Base-by-base conservation (phyloP, 2,329 filamentous ascomycete genomes). In the Exophiala alcalophila region DNA sequence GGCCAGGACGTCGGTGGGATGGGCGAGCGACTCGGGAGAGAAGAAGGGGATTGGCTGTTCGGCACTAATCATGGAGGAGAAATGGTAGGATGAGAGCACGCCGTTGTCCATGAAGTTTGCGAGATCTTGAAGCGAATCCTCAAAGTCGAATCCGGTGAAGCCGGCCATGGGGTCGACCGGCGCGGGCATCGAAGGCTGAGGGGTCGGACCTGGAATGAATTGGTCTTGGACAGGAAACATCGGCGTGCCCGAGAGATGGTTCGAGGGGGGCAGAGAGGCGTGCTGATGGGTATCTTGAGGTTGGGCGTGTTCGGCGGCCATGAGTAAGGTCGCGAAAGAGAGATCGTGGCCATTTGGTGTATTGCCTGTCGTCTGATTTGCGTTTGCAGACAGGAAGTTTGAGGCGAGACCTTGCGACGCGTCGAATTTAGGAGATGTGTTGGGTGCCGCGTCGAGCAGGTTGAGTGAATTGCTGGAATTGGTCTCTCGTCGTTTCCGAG, bases 11-110 rank as follows among this genome's bases (percentile, higher is more conserved):
- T 65, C 62, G 12, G 57, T 50, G 14, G 53, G 43, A 33, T 64
- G 62, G 4, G 43, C 54, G 34, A 64, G 55, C 6, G 63, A 64
- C 23, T 66, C 65, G 6, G 64, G 63, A 4, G 65, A 66, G 45
- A 66, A 67, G 55, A 66, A 65, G 1, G 65, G 65, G 46, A 67
- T 65, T 3, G 65, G 65, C 33, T 68, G 65, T 44, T 68, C 65
- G 4, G 64, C 57, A 27, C 59, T 66, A 44, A 67, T 63, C 39
- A 66, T 40, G 5, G 62, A 63, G 4, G 63, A 55, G 33, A 66
- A 67, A 39, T 66, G 64, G 43, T 66, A 66, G 4, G 63, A 64
- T 2, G 58, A 59, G 12, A 66, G 46, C 3, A 61, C 58, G 16
- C 64, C 65, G 40, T 60, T 62, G 26, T 67, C 63, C 25, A 66